Evolutionary conservation across 768 basidiomycete genomes (phyloP).

Genomic region (Amanita exitialis): DNA sequence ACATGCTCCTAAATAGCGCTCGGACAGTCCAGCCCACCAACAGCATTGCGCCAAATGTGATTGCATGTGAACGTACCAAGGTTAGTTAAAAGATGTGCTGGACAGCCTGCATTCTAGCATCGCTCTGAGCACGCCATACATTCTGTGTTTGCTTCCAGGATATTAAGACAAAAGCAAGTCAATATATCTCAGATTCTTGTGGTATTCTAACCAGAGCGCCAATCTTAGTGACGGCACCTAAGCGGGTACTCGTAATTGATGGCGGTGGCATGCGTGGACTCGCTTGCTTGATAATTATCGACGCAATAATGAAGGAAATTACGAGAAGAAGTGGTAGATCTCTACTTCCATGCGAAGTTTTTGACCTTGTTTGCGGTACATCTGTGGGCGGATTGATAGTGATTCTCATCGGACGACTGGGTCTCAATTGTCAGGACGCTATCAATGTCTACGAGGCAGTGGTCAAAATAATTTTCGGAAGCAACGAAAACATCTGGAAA

Average conservation of each 20-base stretch:
- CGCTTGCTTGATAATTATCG: constrained; percentile 15
- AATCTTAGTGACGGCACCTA: neutral
- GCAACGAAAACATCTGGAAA: constrained; percentile 6
- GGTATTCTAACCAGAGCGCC: neutral
- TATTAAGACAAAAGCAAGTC: neutral
- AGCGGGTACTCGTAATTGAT: constrained; percentile 15
- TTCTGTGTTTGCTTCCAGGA: neutral
- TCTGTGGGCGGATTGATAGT: constrained; percentile 18
- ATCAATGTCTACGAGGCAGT: constrained; percentile 16
- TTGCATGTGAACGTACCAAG: too few relatives aligned
- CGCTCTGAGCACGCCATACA: too few relatives aligned
- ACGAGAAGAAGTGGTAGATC: constrained; percentile 10
- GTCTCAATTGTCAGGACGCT: constrained; percentile 17
- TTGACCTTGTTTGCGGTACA: constrained; percentile 19
- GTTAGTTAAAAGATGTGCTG: too few relatives aligned
- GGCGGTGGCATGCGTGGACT: constrained; percentile 19
- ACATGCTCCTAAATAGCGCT: too few relatives aligned
- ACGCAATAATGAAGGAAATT: constrained; percentile 14
- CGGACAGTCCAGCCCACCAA: too few relatives aligned
- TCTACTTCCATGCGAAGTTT: constrained; percentile 17
- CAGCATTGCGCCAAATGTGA: too few relatives aligned
- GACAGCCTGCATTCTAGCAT: too few relatives aligned
- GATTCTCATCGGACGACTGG: constrained; percentile 19
- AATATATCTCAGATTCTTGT: neutral
- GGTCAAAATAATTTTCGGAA: constrained; percentile 9